Evolutionary conservation across 2,329 filamentous ascomycete genomes (phyloP).

Genomic region (Akanthomyces dipterigenus): DNA sequence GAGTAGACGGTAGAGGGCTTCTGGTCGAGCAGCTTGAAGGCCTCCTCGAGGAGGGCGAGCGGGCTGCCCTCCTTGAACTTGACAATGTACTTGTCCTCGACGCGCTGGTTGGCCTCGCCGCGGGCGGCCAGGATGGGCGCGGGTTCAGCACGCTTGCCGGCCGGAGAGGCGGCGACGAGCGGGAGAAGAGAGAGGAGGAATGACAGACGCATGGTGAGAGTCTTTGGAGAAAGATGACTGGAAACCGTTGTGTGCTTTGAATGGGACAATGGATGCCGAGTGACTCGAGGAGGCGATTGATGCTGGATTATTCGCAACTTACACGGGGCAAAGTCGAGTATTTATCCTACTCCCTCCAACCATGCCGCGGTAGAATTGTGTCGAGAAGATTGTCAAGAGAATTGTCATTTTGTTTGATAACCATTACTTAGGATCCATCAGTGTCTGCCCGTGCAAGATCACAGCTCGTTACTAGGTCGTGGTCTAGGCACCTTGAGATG

Average conservation of each 20-base stretch:
- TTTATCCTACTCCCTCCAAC: not conserved
- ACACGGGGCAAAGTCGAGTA: not conserved
- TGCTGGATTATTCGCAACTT: not conserved
- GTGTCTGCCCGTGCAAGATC: not conserved
- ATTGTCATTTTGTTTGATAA: not conserved
- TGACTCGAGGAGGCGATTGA: not conserved
- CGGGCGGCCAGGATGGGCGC: slow-evolving; percentile 15
- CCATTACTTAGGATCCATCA: not conserved
- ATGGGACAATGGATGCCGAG: not conserved
- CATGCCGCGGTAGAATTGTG: not conserved
- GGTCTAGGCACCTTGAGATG: not conserved
- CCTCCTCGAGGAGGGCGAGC: slow-evolving; percentile 12
- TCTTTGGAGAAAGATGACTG: too few relatives aligned
- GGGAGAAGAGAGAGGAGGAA: slow-evolving; percentile 7
- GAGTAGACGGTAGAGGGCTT: slow-evolving; percentile 16
- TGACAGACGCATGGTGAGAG: slow-evolving; percentile 2
- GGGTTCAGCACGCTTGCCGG: slow-evolving; percentile 13
- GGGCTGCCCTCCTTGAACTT: slow-evolving; percentile 14
- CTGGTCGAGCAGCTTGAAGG: slow-evolving; percentile 13
- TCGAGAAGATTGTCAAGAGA: not conserved
- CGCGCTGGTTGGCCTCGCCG: slow-evolving; percentile 10
- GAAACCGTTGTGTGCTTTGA: too few relatives aligned
- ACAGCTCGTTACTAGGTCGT: not conserved
- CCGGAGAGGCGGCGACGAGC: slow-evolving; percentile 3
- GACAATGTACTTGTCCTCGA: slow-evolving; percentile 19